Conservation (phyloP, 495 filamentous ascomycete genomes). For the Penicillium paradoxum region DNA sequence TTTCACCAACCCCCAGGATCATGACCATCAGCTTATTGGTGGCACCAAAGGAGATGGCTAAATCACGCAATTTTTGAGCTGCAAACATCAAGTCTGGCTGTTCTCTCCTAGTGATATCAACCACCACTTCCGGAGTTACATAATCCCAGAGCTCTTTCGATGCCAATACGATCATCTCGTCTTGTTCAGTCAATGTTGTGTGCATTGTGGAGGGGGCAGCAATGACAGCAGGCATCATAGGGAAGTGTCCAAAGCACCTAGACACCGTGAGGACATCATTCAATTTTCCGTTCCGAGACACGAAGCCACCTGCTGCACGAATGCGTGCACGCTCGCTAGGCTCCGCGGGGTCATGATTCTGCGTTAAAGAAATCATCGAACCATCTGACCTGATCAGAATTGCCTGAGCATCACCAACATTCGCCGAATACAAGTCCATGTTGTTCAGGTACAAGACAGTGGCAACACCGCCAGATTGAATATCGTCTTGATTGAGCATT, state of each 20-base stretch:
- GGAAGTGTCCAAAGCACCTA: slow-evolving; percentile 88
- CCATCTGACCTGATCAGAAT: slow-evolving; percentile 89
- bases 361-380: slow-evolving; percentile 70
- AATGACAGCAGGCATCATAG: slow-evolving; percentile 87
- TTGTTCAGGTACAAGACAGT: slow-evolving; percentile 85
- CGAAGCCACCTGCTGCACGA: slow-evolving; percentile 89
- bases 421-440: slow-evolving; percentile 88
- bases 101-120: slow-evolving; percentile 84
- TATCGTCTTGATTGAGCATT: slow-evolving; percentile 78
- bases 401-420: slow-evolving; percentile 91
- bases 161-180: slow-evolving; percentile 89
- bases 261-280: slow-evolving; percentile 91
- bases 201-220: slow-evolving; percentile 82
- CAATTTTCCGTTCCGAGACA: slow-evolving; percentile 87
- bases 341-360: slow-evolving; percentile 89
- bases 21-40: slow-evolving; percentile 97
- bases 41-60: slow-evolving; percentile 92
- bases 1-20: slow-evolving; percentile 86
- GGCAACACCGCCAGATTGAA: slow-evolving; percentile 83
- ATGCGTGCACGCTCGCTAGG: slow-evolving; percentile 78
- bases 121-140: slow-evolving; percentile 77
- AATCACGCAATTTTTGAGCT: slow-evolving; percentile 89
- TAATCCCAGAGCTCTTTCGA: slow-evolving; percentile 94
- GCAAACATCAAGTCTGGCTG: slow-evolving; percentile 88
- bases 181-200: slow-evolving; percentile 74